A percentile compares a stretch with the other conserved stretches of the same genome.
Conservation (phyloP, 768 basidiomycete genomes). For the Epithele typhae region DNA sequence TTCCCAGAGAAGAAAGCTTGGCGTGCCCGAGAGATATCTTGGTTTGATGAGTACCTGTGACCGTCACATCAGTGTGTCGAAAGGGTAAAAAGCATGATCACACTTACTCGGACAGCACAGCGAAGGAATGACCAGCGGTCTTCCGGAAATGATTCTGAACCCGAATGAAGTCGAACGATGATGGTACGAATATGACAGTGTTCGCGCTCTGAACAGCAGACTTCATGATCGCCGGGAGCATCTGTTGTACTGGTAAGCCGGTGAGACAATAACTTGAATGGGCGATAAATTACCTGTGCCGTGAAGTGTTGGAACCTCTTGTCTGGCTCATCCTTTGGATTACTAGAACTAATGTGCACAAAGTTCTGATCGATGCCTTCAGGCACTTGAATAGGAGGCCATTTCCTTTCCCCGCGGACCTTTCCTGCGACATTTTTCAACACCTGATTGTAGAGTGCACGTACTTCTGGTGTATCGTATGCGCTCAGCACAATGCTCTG, state of each 20-base stretch:
- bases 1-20: constrained; percentile 89
- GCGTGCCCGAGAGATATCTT: constrained; percentile 91
- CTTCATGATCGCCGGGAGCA: constrained; percentile 78
- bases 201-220: constrained; percentile 92
- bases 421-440: constrained; percentile 87
- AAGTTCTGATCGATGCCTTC: constrained; percentile 85
- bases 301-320: constrained; percentile 86
- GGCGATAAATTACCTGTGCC: constrained; percentile 69
- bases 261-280: too few relatives aligned
- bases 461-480: constrained; percentile 86
- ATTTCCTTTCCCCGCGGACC: constrained; percentile 61
- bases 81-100: too few relatives aligned
- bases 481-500: constrained; percentile 87
- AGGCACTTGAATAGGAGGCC: constrained; percentile 73
- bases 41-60: constrained; percentile 82
- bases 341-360: constrained; percentile 65
- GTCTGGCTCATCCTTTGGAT: constrained; percentile 76
- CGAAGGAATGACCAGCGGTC: constrained; percentile 61
- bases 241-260: constrained; percentile 34
- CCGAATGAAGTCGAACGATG: constrained; percentile 94
- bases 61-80: background rate
- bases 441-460: constrained; percentile 68
- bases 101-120: constrained; percentile 85
- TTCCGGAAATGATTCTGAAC: constrained; percentile 85
- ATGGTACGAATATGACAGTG: constrained; percentile 86